Conservation (phyloP, 1,139 yeast genomes). For the Kurtzmaniella quercitrusa region DNA sequence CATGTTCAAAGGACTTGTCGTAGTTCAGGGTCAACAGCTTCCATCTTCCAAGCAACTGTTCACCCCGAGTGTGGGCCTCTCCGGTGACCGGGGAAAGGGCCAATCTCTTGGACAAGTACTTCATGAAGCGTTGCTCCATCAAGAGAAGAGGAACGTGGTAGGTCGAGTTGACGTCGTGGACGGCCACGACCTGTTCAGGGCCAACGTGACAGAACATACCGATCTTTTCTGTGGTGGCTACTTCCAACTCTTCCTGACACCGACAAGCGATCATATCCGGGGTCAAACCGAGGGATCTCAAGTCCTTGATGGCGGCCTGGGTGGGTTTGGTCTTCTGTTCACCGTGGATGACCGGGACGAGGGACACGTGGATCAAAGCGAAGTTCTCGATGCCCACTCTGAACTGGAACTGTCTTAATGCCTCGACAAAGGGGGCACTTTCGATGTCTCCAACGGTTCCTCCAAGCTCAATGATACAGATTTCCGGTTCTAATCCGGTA, state of each 20-base stretch:
- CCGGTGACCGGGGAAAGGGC: conserved; percentile 46
- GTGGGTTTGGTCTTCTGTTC: conserved; percentile 99
- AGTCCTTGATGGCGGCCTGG: conserved; percentile 96
- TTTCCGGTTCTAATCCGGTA: conserved; percentile 82
- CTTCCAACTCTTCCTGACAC: conserved; percentile 80
- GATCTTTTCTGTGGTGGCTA: conserved; percentile 84
- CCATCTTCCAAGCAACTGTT: conserved; percentile 72
- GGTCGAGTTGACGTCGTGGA: conserved; percentile 94
- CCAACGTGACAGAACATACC: conserved; percentile 99
- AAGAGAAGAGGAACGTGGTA: conserved; percentile 94
- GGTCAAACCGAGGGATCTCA: conserved; percentile 88
- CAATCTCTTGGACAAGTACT: conserved; percentile 68
- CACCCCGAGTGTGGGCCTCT: conserved; percentile 64
- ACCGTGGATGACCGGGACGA: conserved; percentile 96
- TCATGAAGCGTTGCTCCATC: conserved; percentile 81
- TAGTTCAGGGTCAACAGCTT: conserved; percentile 66
- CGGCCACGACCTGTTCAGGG: conserved; percentile 93
- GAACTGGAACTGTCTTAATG: conserved; percentile 97
- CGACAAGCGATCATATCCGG: conserved; percentile 99
- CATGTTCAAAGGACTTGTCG: conserved; percentile 81
- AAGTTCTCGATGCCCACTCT: conserved; percentile 92
- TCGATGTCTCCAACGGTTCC: conserved; percentile 99
- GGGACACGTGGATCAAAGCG: conserved; percentile 92
- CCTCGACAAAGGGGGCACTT: conserved; percentile 98
- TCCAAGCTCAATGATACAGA: conserved; percentile 95